Percentiles rank a stretch among this genome's conserved stretches.
phyloP scores from a whole-genome alignment of 495 filamentous ascomycete species.

The Annulohypoxylon moriforme region DNA sequence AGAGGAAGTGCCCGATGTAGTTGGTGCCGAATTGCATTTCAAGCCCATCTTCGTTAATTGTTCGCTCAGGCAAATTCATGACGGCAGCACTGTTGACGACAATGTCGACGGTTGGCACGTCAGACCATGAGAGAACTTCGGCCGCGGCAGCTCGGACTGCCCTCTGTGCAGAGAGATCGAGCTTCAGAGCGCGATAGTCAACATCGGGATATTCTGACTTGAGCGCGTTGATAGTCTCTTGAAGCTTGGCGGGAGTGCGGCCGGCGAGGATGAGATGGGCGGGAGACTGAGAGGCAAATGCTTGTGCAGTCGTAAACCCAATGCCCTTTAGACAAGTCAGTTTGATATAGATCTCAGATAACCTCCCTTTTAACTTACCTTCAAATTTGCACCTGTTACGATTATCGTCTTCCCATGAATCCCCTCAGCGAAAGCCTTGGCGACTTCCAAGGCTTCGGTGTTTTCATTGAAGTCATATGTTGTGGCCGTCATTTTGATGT shows the following conservation, averaged over 20 bases:
- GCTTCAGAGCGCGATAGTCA: conserved; percentile 52
- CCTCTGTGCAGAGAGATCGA: conserved; percentile 60
- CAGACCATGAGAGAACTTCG: conserved; percentile 53
- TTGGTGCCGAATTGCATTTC: conserved; percentile 70
- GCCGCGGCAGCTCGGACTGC: conserved; percentile 57
- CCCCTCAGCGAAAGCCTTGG: conserved; percentile 49
- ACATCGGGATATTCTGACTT: conserved; percentile 52
- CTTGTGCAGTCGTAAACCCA: conserved; percentile 55
- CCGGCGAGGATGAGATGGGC: conserved; percentile 56
- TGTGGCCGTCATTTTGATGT: conserved; percentile 46
- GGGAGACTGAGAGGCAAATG: conserved; percentile 60
- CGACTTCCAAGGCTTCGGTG: conserved; percentile 57
- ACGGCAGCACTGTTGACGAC: conserved; percentile 62
- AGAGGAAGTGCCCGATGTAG: conserved; percentile 67
- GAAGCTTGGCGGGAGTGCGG: conserved; percentile 53
- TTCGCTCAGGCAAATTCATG: conserved; percentile 48
- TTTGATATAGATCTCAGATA: neutral
- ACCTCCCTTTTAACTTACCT: conserved; percentile 32
- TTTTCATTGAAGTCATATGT: conserved; percentile 54
- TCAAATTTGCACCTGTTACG: conserved; percentile 56
- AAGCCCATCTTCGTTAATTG: conserved; percentile 51
- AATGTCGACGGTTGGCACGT: conserved; percentile 55
- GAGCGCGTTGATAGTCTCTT: conserved; percentile 52
- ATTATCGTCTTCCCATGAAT: conserved; percentile 56
- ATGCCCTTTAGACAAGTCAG: conserved; percentile 44